Conservation (phyloP, 2,329 filamentous ascomycete genomes). For the Gnomoniopsis smithogilvyi region DNA sequence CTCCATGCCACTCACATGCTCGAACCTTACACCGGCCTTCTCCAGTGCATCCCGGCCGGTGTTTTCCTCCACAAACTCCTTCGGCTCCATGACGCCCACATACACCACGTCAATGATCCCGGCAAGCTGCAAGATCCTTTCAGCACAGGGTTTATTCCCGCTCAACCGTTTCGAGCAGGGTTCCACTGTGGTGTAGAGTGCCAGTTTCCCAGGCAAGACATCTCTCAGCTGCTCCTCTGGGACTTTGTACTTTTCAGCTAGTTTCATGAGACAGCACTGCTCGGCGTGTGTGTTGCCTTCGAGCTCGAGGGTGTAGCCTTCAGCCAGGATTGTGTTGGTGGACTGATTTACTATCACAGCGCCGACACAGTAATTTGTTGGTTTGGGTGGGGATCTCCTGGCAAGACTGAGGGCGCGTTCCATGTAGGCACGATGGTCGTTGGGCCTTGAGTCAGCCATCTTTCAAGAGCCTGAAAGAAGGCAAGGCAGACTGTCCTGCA, state of each 20-base stretch:
- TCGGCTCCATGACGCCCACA: constrained; percentile 83
- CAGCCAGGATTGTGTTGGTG: constrained; percentile 62
- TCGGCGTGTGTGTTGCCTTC: constrained; percentile 95
- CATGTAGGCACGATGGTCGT: constrained; percentile 55
- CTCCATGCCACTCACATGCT: constrained; percentile 73
- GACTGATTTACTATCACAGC: constrained; percentile 71
- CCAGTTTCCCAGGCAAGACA: constrained; percentile 49
- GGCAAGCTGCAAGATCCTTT: constrained; percentile 67
- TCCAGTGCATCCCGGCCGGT: constrained; percentile 68
- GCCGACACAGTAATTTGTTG: constrained; percentile 91
- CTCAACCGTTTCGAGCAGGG: constrained; percentile 73
- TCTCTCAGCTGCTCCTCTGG: constrained; percentile 52
- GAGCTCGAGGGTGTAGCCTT: constrained; percentile 88
- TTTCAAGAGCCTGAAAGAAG: not conserved
- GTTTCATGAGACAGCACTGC: constrained; percentile 84
- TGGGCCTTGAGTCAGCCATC: constrained; percentile 27
- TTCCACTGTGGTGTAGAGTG: constrained; percentile 91
- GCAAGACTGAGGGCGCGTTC: constrained; percentile 73
- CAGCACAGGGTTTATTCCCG: constrained; percentile 73
- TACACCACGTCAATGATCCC: constrained; percentile 73
- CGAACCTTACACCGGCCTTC: constrained; percentile 68
- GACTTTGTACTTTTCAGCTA: constrained; percentile 44
- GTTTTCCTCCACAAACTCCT: constrained; percentile 84
- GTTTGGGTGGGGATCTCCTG: constrained; percentile 74
- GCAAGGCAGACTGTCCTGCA: not conserved